A percentile compares a stretch with the other conserved stretches of the same genome.
Conservation (phyloP, 73 alveolate species). For the Tetrahymena thermophila region DNA sequence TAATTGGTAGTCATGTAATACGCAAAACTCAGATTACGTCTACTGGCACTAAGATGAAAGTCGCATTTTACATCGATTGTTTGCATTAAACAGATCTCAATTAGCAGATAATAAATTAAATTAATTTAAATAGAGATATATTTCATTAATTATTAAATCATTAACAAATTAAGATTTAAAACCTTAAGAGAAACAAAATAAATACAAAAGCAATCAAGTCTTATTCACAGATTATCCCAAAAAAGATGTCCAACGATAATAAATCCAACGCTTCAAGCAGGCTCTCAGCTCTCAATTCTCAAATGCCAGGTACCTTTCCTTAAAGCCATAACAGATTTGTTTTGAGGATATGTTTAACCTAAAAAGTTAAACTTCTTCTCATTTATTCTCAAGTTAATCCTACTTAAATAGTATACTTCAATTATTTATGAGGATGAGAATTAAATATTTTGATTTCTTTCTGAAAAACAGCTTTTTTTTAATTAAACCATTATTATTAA, state of each 20-base stretch:
- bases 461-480: neutral
- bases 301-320: neutral
- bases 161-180: neutral
- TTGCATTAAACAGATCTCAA: neutral
- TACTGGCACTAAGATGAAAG: neutral
- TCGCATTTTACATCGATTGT: neutral
- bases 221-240: neutral
- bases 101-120: neutral
- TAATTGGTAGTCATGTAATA: neutral
- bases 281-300: neutral
- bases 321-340: neutral
- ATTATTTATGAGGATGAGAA: neutral
- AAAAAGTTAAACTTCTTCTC: neutral
- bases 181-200: neutral
- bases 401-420: neutral
- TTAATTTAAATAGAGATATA: neutral
- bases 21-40: neutral
- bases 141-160: neutral
- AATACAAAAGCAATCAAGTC: neutral
- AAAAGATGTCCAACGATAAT: neutral
- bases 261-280: neutral
- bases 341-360: neutral
- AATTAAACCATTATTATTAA: neutral
- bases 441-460: neutral
- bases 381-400: neutral